Evolutionary conservation across 1,284 basidiomycete species (phyloP).

Genomic region (Ustanciosporium gigantosporum): DNA sequence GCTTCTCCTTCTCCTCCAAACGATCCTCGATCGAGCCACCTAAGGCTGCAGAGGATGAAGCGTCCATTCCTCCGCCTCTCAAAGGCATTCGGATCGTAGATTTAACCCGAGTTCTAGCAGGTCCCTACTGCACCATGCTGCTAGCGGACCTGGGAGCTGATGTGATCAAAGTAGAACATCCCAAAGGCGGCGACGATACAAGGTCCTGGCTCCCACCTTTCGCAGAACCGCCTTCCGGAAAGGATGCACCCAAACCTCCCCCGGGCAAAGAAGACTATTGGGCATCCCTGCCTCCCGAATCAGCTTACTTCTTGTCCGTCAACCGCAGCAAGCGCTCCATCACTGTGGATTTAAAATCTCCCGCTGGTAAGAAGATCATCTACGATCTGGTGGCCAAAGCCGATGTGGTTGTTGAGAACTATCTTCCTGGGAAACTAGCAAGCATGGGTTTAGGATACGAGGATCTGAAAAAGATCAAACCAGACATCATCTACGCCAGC

Average conservation of each 20-base stretch:
- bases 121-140: slow-evolving; percentile 82
- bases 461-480: slow-evolving; percentile 77
- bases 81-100: slow-evolving; percentile 80
- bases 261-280: slow-evolving; percentile 67
- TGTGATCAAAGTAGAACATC: slow-evolving; percentile 71
- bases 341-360: slow-evolving; percentile 81
- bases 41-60: slow-evolving; percentile 6
- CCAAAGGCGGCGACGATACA: slow-evolving; percentile 81
- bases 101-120: slow-evolving; percentile 83
- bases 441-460: slow-evolving; percentile 85
- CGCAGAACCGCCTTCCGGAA: slow-evolving; percentile 24
- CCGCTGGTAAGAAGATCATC: slow-evolving; percentile 77
- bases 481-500: slow-evolving; percentile 81
- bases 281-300: slow-evolving; percentile 74
- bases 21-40: too few species aligned
- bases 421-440: slow-evolving; percentile 71
- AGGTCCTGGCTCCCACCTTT: slow-evolving; percentile 64
- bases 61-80: slow-evolving; percentile 69
- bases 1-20: too few species aligned
- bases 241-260: slow-evolving; percentile 22
- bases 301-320: slow-evolving; percentile 85
- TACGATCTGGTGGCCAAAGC: slow-evolving; percentile 73
- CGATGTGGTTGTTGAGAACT: slow-evolving; percentile 72
- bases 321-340: slow-evolving; percentile 86
- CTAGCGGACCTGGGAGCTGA: slow-evolving; percentile 80